phyloP scores from a whole-genome alignment of 768 basidiomycete genomes.

The Exidia glandulosa region DNA sequence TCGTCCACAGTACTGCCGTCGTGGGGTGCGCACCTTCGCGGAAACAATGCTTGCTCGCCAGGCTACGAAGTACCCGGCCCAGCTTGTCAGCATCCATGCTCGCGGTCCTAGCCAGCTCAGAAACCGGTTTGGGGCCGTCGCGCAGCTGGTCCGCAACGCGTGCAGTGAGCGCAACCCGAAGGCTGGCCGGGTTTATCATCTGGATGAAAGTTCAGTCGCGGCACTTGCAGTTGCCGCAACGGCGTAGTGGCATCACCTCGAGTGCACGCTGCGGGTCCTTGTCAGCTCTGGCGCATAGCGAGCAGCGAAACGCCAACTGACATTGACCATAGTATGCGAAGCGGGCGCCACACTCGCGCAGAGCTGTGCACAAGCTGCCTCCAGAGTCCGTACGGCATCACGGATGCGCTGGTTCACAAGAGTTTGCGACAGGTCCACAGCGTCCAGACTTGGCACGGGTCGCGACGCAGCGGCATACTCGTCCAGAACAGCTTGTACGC shows the following conservation, averaged over 20 bases:
- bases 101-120: constrained; percentile 15
- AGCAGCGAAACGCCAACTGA: constrained; percentile 8
- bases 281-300: too few relatives aligned
- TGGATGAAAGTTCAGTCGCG: not conserved
- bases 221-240: not conserved
- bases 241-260: too few relatives aligned
- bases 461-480: constrained; percentile 20
- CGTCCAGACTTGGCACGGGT: constrained; percentile 24
- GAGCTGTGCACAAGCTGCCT: constrained; percentile 27
- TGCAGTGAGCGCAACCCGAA: constrained; percentile 23
- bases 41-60: constrained; percentile 20
- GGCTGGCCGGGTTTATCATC: constrained; percentile 12
- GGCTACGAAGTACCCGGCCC: constrained; percentile 19
- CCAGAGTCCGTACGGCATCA: constrained; percentile 15
- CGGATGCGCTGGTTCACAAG: not conserved
- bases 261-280: too few relatives aligned
- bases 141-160: constrained; percentile 29
- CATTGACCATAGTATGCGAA: constrained; percentile 21
- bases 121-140: constrained; percentile 20
- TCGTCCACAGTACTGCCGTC: not conserved
- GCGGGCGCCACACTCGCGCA: constrained; percentile 26
- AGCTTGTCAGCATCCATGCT: constrained; percentile 18
- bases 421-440: constrained; percentile 6
- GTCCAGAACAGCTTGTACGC: constrained; percentile 22
- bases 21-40: constrained; percentile 17